Base-by-base conservation (phyloP, 2,329 filamentous ascomycete genomes). In the Nemania sp. region DNA sequence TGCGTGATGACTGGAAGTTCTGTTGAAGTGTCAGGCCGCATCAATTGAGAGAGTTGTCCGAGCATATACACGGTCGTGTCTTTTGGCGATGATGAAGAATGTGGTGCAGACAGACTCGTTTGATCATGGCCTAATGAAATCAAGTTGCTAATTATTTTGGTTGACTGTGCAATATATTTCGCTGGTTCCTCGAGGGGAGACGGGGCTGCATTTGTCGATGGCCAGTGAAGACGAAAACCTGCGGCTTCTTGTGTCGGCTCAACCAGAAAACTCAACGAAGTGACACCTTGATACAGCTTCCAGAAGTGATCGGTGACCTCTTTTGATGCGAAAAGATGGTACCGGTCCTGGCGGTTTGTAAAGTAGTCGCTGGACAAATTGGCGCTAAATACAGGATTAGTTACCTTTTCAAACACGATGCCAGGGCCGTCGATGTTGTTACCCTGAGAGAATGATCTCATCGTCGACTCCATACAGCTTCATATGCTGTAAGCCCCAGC, bases 401-500 rank as follows among this genome's bases (percentile, higher is more conserved):
- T 57, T 22, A 62, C n/a, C 18, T 47, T 22, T 29, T 8, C n/a
- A 22, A 58, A 62, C 2, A 54, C 8, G 51, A 18, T 8, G 26
- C n/a, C n/a, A 47, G 1, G 26, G 10, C 6, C 3, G 2, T 43
- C 20, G 3, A 1, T 41, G 18, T 15, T 7, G 83, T 70, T 86
- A 93, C 88, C 94, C 94, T 7, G 94, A 97, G 75, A 99, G 88
- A 72, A 99, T 95, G 66, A 99, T 92, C 79, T 97, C 94, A 76
- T 99, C 94, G 75, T 99, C 96, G 24, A 97, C 84, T 0, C 96
- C 96, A 74, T 99, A 99, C 0, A 99, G 85, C 85, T 99, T 99
- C 95, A 99, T 99, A 78, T 99, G 96, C 78, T 99, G 96, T 69
- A 99, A 82, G 0, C 96, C 96, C 96, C 96, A 99, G 20, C 96